Evolutionary conservation across 1,139 yeast species (phyloP).

Genomic region (Zygotorulaspora mrakii): DNA sequence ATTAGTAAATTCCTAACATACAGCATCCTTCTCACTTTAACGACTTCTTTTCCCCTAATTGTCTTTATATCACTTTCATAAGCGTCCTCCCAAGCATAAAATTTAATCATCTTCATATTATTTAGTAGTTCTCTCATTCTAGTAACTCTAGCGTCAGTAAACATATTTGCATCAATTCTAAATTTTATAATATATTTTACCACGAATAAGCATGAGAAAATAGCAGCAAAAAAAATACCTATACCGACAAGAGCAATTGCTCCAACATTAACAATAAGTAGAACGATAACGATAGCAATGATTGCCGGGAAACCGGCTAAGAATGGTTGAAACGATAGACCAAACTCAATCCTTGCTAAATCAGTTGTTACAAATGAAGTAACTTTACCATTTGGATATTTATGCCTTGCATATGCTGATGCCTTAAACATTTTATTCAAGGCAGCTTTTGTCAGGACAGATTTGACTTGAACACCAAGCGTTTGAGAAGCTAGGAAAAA

Average conservation of each 20-base stretch:
- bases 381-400: constrained; percentile 62
- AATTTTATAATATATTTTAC: constrained; percentile 43
- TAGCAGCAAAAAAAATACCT: constrained; percentile 46
- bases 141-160: constrained; percentile 50
- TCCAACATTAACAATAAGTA: constrained; percentile 68
- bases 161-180: constrained; percentile 46
- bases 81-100: constrained; percentile 59
- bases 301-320: constrained; percentile 61
- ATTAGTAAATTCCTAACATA: constrained; percentile 54
- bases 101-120: constrained; percentile 52
- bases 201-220: constrained; percentile 33
- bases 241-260: constrained; percentile 67
- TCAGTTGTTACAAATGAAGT: constrained; percentile 78
- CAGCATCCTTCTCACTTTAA: constrained; percentile 48
- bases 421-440: constrained; percentile 63
- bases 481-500: constrained; percentile 57
- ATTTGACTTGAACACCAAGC: constrained; percentile 66
- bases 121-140: constrained; percentile 50
- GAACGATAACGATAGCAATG: constrained; percentile 54
- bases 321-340: constrained; percentile 66
- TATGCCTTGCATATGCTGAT: constrained; percentile 55
- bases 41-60: constrained; percentile 47
- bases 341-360: constrained; percentile 73
- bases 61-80: constrained; percentile 46
- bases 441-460: constrained; percentile 62